A percentile compares a stretch with the other conserved stretches of the same genome.
These are phyloP conservation scores for Colletotrichum phormii DNA, from an alignment of 2,329 filamentous ascomycete genomes.

Conservation along the genomic window DNA sequence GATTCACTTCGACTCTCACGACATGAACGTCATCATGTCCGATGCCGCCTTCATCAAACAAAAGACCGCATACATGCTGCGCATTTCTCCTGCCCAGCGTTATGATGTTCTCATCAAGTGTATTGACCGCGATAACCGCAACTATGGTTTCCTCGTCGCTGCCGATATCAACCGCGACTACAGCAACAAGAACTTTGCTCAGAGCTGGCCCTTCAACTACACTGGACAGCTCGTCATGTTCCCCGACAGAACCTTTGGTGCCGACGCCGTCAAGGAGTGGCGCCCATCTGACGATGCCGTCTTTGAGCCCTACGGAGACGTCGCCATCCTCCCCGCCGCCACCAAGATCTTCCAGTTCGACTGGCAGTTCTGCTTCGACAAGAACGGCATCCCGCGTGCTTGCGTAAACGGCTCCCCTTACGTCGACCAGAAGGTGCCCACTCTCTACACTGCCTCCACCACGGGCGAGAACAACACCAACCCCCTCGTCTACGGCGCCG, in stretches of 20 bases:
- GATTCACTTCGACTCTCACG: conserved; percentile 56
- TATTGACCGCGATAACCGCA: conserved; percentile 49
- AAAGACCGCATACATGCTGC: conserved; percentile 51
- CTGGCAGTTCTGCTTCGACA: conserved; percentile 69
- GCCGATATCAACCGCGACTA: conserved; percentile 58
- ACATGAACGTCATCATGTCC: conserved; percentile 58
- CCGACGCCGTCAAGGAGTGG: conserved; percentile 49
- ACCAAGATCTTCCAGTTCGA: conserved; percentile 67
- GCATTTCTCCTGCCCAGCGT: conserved; percentile 56
- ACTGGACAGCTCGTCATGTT: conserved; percentile 58
- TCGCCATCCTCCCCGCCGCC: conserved; percentile 61
- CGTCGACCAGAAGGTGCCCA: conserved; percentile 75
- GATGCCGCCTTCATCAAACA: conserved; percentile 55
- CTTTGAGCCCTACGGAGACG: conserved; percentile 67
- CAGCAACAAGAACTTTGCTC: conserved; percentile 42
- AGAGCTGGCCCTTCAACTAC: conserved; percentile 51
- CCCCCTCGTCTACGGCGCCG: conserved; percentile 54
- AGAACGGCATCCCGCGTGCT: conserved; percentile 70
- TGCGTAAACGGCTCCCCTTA: conserved; percentile 76
- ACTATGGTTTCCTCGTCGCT: conserved; percentile 57
- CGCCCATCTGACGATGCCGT: conserved; percentile 72
- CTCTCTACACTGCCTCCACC: conserved; percentile 77
- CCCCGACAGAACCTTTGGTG: conserved; percentile 41
- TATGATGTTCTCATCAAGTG: conserved; percentile 59
- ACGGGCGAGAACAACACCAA: conserved; percentile 58